Evolutionary conservation across 352 stramenopile genomes (phyloP).

Genomic region (Thraustochytrium sp.): DNA sequence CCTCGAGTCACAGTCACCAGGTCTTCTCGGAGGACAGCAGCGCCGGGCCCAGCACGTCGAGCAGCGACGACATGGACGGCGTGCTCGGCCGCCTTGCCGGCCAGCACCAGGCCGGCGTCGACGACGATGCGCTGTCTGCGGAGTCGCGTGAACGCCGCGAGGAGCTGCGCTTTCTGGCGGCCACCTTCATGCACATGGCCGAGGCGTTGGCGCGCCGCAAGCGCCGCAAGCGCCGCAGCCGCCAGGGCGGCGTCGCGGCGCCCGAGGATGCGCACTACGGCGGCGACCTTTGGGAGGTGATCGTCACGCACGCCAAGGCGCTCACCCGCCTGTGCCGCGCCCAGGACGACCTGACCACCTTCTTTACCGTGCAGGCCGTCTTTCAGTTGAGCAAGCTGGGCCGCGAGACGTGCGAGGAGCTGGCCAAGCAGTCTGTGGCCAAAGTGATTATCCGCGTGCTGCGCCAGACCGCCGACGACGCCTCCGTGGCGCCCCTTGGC

Average conservation of each 20-base stretch:
- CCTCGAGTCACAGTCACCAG: not conserved
- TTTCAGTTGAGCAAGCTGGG: not conserved
- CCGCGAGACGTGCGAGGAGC: not conserved
- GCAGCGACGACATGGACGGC: not conserved
- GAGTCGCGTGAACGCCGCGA: not conserved
- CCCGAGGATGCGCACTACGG: no score
- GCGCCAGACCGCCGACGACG: not conserved
- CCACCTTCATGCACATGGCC: not conserved
- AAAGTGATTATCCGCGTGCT: not conserved
- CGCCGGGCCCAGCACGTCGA: not conserved
- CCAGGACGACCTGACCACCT: not conserved
- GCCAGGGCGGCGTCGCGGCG: no score
- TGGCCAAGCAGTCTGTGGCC: not conserved
- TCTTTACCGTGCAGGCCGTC: not conserved
- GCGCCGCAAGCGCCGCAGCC: not conserved
- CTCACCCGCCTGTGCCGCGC: not conserved
- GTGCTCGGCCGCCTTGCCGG: not conserved
- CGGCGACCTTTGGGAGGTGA: not conserved
- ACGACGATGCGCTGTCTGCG: not conserved
- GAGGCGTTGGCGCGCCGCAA: not conserved
- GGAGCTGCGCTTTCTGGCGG: not conserved
- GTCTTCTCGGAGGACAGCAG: not conserved
- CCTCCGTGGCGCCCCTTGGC: not conserved
- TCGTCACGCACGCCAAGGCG: not conserved
- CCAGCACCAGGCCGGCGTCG: not conserved